Evolutionary conservation across 805 yeast species (phyloP).

Genomic region (Lipomyces sp.): DNA sequence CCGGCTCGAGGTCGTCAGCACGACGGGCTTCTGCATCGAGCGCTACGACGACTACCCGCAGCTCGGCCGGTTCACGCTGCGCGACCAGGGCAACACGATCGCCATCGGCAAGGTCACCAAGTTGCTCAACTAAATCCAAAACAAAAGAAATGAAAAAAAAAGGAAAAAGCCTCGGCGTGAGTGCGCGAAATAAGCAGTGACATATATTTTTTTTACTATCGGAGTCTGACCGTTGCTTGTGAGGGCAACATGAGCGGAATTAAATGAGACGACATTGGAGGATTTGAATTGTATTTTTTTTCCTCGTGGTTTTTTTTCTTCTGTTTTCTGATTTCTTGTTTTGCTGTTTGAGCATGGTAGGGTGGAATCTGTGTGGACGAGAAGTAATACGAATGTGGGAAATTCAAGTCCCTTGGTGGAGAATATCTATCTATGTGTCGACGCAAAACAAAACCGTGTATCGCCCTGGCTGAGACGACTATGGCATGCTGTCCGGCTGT

Average conservation of each 20-base stretch:
- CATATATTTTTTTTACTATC: too few relatives aligned
- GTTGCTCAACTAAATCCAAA: constrained; percentile 47
- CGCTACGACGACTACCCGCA: constrained; percentile 90
- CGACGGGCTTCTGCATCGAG: constrained; percentile 90
- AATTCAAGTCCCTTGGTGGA: too few relatives aligned
- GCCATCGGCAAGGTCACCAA: constrained; percentile 98
- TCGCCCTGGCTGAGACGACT: too few relatives aligned
- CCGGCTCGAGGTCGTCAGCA: constrained; percentile 60
- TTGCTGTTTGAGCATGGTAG: not conserved
- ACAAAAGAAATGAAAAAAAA: not conserved
- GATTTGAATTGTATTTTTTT: too few relatives aligned
- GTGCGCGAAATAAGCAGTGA: too few relatives aligned
- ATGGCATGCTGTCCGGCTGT: too few relatives aligned
- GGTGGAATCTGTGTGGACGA: not conserved
- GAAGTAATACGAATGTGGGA: not conserved
- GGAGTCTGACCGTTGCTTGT: too few relatives aligned
- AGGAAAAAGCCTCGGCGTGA: not conserved
- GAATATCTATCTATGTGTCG: too few relatives aligned
- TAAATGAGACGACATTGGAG: too few relatives aligned
- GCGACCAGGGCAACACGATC: constrained; percentile 97
- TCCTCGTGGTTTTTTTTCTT: not conserved
- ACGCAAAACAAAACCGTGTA: too few relatives aligned
- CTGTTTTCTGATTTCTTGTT: not conserved
- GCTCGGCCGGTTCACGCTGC: constrained; percentile 94
- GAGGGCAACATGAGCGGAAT: too few relatives aligned